These are phyloP conservation scores for Leersia perrieri DNA, from an alignment of 176 grass and related monocot genomes.

Conservation along the genomic window DNA sequence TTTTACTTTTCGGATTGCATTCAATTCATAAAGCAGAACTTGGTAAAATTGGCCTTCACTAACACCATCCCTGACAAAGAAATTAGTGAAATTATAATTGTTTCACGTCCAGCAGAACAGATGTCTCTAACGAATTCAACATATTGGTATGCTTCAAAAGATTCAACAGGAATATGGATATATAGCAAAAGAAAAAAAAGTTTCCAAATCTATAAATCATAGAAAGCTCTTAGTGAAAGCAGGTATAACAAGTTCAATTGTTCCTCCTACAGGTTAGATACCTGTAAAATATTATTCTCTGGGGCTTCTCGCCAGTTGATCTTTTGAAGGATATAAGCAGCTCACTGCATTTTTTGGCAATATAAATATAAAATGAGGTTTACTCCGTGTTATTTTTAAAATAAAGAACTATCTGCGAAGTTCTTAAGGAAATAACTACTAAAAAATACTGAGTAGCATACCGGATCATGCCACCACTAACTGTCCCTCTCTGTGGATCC, in stretches of 20 bases:
- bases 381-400: neutral
- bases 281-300: slow-evolving; percentile 78
- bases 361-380: neutral
- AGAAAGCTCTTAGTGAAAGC: neutral
- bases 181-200: neutral
- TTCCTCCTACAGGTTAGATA: neutral
- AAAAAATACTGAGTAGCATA: neutral
- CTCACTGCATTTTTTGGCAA: slow-evolving; percentile 40
- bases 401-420: neutral
- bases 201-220: neutral
- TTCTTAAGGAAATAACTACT: neutral
- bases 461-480: slow-evolving; percentile 51
- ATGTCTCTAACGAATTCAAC: neutral
- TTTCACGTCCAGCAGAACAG: neutral
- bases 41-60: slow-evolving; percentile 75
- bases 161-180: neutral
- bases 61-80: slow-evolving; percentile 52
- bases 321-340: slow-evolving; percentile 64
- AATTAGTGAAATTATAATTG: neutral
- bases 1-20: slow-evolving; percentile 54
- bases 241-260: neutral
- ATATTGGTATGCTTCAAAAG: neutral
- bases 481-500: slow-evolving; percentile 45
- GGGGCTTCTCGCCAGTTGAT: slow-evolving; percentile 51
- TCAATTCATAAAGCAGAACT: slow-evolving; percentile 63